Conservation (phyloP, 345 rosid species). For the Salix viminalis region DNA sequence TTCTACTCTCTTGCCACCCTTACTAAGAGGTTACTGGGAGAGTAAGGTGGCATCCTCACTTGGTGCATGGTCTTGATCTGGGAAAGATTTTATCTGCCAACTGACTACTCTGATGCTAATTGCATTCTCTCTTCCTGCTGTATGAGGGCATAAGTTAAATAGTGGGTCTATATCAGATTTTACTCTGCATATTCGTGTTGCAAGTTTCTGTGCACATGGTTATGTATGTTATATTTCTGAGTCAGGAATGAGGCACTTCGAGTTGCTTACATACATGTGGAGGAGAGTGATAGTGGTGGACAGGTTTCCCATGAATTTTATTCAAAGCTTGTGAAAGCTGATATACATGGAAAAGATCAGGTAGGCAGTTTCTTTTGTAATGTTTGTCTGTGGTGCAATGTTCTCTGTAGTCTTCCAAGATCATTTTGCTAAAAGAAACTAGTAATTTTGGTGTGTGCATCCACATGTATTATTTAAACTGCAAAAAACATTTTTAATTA, state of each 20-base stretch:
- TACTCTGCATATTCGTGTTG: not conserved
- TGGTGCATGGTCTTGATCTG: not conserved
- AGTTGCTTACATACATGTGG: slow-evolving; percentile 91
- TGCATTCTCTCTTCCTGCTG: too few relatives aligned
- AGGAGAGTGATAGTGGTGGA: slow-evolving; percentile 62
- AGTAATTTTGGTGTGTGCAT: too few relatives aligned
- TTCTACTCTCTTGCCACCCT: not conserved
- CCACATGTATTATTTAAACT: too few relatives aligned
- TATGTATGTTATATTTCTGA: slow-evolving; percentile 12
- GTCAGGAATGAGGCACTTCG: slow-evolving; percentile 92
- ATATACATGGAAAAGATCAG: slow-evolving; percentile 98
- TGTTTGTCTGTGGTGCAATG: not conserved
- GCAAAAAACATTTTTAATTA: too few relatives aligned
- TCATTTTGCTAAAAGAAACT: too few relatives aligned
- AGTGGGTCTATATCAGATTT: not conserved
- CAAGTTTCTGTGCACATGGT: not conserved
- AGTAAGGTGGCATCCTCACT: too few relatives aligned
- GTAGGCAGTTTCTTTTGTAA: slow-evolving; percentile 27
- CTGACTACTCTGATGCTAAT: too few relatives aligned
- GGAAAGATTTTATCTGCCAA: not conserved
- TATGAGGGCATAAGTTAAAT: too few relatives aligned
- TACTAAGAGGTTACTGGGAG: not conserved
- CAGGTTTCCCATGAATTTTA: slow-evolving; percentile 49
- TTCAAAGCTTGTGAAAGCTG: slow-evolving; percentile 97
- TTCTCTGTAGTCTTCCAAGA: too few relatives aligned